phyloP scores from a whole-genome alignment of 768 basidiomycete genomes.

The Lactarius trivialis region DNA sequence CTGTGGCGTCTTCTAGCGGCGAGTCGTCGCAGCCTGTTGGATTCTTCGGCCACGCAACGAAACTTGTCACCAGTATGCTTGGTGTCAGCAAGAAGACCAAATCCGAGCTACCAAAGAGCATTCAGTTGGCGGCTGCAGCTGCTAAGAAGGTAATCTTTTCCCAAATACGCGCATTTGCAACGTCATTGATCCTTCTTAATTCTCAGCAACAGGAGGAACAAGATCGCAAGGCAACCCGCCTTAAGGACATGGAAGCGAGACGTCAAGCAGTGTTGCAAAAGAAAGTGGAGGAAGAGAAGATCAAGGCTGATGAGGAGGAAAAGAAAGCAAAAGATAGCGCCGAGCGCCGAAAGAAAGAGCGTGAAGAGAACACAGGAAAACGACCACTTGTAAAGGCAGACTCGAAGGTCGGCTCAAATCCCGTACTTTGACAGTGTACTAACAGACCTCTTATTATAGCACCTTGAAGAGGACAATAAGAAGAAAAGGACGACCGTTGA shows the following conservation, averaged over 20 bases:
- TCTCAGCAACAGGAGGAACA: constrained; percentile 82
- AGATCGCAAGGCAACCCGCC: constrained; percentile 66
- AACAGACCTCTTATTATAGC: constrained; percentile 5
- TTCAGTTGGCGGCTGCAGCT: constrained; percentile 74
- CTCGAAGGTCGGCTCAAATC: constrained; percentile 48
- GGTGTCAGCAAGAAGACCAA: constrained; percentile 63
- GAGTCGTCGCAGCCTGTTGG: constrained; percentile 40
- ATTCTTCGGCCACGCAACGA: constrained; percentile 65
- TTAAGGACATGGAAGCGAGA: constrained; percentile 78
- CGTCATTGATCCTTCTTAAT: neutral
- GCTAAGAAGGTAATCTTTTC: constrained; percentile 73
- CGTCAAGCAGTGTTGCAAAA: constrained; percentile 64
- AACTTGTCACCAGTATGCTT: constrained; percentile 58
- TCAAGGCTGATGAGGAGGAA: constrained; percentile 57
- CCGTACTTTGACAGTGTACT: neutral
- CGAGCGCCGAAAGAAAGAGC: constrained; percentile 75
- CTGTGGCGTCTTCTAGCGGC: constrained; percentile 39
- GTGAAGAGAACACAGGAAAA: constrained; percentile 71
- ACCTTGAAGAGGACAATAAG: constrained; percentile 62
- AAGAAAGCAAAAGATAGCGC: constrained; percentile 64
- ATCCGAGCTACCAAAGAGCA: constrained; percentile 64
- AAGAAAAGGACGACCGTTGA: constrained; percentile 60
- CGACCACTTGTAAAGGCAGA: constrained; percentile 44
- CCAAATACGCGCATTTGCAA: neutral
- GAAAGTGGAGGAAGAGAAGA: constrained; percentile 75